Percentiles rank a stretch among this genome's conserved stretches.
phyloP scores from a whole-genome alignment of 805 yeast genomes.

The Yarrowia phangngaensis region DNA sequence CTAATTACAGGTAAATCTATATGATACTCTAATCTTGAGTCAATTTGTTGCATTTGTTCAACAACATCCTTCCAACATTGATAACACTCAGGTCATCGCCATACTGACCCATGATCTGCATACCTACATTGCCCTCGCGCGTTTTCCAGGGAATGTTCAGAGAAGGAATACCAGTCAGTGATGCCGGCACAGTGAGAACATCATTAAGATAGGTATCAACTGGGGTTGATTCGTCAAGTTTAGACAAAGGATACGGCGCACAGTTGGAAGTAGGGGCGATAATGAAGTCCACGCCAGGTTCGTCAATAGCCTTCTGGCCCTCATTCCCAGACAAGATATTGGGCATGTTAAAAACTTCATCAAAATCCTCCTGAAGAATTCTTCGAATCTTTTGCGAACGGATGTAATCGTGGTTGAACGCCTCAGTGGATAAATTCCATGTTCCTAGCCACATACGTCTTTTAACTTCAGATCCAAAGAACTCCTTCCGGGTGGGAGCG shows the following conservation, averaged over 20 bases:
- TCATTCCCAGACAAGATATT: conserved; percentile 44
- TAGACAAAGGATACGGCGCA: conserved; percentile 55
- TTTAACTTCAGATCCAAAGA: conserved; percentile 80
- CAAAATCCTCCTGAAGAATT: conserved; percentile 59
- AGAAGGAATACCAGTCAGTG: conserved; percentile 87
- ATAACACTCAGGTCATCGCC: conserved; percentile 73
- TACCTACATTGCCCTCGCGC: conserved; percentile 50
- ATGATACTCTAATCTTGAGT: conserved; percentile 15
- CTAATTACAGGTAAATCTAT: too few species aligned
- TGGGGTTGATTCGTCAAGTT: conserved; percentile 42
- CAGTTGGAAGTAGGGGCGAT: conserved; percentile 66
- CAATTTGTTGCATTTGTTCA: conserved; percentile 14
- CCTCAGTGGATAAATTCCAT: conserved; percentile 74
- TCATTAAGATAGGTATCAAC: conserved; percentile 73
- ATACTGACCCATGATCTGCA: conserved; percentile 81
- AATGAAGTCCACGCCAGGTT: conserved; percentile 54
- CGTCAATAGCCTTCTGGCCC: conserved; percentile 35
- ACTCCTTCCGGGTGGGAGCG: conserved; percentile 56
- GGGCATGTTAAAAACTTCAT: conserved; percentile 52
- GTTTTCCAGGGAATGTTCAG: conserved; percentile 62
- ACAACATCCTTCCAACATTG: conserved; percentile 38
- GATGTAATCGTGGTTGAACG: conserved; percentile 65
- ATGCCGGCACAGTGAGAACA: conserved; percentile 82
- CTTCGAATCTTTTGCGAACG: conserved; percentile 70
- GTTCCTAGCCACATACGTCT: conserved; percentile 82